Base-by-base conservation (phyloP, 1,139 yeast genomes). In the Suhomyces kunorum region DNA sequence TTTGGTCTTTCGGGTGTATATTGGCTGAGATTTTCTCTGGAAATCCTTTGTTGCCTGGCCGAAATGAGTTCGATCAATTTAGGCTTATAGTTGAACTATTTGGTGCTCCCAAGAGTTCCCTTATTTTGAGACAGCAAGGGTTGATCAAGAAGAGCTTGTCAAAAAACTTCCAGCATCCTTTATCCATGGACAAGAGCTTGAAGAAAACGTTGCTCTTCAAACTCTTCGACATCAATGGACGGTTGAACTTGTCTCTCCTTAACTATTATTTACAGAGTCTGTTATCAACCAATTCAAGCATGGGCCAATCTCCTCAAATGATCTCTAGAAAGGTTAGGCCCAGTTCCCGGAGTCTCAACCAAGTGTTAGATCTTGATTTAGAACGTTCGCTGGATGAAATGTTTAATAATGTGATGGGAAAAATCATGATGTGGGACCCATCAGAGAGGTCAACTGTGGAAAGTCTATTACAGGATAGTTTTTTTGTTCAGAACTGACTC, bases 351-450 rank as follows among this genome's bases (percentile, higher is more conserved):
- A 51, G 42, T 54, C 66, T 67, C 56, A 83, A 78, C 30, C 58
- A 67, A 0, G 52, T 61, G 19, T 70, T 82, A 34, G 64, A 65
- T 36, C 65, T 79, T 25, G 59, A 60, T 18, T 48, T 50, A 34
- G 61, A 52, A 13, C 49, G 44, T 12, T 42, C 39, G 14, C 46
- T 43, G 23, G 42, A 45, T 26, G 31, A 44, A 25, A 45, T 49
- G 38, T 64, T 68, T 37, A 27, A 59, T 8, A 52, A 48, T 36
- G 67, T 76, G 47, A 58, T 72, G 47, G 58, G 58, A 42, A 67
- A 63, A 41, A 66, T 71, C 26, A 68, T 82, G 50, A 63, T 60
- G 25, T 82, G 87, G 87, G 76, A 79, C 45, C 83, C 86, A 0
- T 53, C 53, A 20, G 64, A 63, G 33, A 64, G 87, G 26, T 49